phyloP scores from a whole-genome alignment of 768 basidiomycete species.

The Ramaria sp. region DNA sequence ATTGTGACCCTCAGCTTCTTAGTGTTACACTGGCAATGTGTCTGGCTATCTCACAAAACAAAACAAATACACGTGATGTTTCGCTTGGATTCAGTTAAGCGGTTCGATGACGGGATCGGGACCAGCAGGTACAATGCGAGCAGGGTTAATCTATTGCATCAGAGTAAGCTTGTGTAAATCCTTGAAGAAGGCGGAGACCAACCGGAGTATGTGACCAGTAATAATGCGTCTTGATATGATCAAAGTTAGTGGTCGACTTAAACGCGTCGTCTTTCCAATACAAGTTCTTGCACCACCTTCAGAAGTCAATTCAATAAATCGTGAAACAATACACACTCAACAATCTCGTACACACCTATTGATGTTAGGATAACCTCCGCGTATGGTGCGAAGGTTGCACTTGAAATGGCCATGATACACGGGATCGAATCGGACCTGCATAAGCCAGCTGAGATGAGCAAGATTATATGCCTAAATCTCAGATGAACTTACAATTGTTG shows the following conservation, averaged over 20 bases:
- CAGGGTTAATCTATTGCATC: constrained; percentile 56
- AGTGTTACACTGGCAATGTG: too few relatives aligned
- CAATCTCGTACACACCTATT: constrained; percentile 37
- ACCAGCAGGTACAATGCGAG: constrained; percentile 64
- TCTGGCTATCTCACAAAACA: too few relatives aligned
- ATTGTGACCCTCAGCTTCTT: too few relatives aligned
- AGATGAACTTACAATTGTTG: constrained; percentile 63
- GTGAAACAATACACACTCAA: background rate
- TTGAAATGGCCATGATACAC: constrained; percentile 93
- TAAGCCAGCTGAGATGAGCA: background rate
- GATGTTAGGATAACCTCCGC: constrained; percentile 77
- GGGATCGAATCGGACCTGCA: constrained; percentile 76
- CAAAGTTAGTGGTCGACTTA: constrained; percentile 77
- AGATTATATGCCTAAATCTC: background rate
- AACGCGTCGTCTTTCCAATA: constrained; percentile 92
- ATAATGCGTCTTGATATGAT: constrained; percentile 75
- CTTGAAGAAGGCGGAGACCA: constrained; percentile 9
- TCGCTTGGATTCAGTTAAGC: constrained; percentile 10
- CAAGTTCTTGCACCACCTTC: constrained; percentile 71
- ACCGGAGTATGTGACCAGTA: constrained; percentile 51
- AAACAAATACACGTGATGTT: too few relatives aligned
- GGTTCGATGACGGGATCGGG: constrained; percentile 62
- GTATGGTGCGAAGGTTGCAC: constrained; percentile 79
- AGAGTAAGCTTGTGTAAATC: background rate
- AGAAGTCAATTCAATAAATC: constrained; percentile 3